Evolutionary conservation across 768 basidiomycete species (phyloP).

Genomic region (Xerocomus brunneocitrinus): DNA sequence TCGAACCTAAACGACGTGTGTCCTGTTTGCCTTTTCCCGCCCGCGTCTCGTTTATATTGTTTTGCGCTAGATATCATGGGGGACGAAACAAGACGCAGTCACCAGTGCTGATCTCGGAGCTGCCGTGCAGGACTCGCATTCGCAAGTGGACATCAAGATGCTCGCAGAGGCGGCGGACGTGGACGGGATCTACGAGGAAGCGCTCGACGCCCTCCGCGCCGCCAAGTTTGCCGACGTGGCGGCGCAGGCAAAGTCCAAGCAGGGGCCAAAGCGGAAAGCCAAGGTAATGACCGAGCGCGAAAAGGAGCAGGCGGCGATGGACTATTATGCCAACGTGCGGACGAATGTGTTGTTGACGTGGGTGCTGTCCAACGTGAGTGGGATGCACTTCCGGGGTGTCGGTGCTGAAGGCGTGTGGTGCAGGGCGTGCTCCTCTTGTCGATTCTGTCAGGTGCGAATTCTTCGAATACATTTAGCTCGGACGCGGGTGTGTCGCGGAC

Average conservation of each 20-base stretch:
- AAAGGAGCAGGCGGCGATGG: conserved; percentile 69
- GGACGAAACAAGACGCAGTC: conserved; percentile 85
- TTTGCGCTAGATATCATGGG: conserved; percentile 74
- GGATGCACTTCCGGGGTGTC: neutral
- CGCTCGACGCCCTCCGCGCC: conserved; percentile 65
- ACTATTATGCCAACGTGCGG: conserved; percentile 84
- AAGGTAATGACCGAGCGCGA: conserved; percentile 45
- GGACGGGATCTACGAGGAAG: conserved; percentile 81
- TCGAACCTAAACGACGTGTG: conserved; percentile 78
- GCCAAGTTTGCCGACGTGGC: conserved; percentile 38
- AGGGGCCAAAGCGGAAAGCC: conserved; percentile 3
- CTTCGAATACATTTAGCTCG: conserved; percentile 56
- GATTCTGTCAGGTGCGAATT: conserved; percentile 58
- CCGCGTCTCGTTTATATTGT: conserved; percentile 6
- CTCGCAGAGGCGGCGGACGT: conserved; percentile 77
- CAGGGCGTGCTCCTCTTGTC: conserved; percentile 66
- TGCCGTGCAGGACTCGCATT: conserved; percentile 74
- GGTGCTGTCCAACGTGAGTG: conserved; percentile 77
- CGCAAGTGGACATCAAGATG: conserved; percentile 85
- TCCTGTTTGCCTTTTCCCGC: conserved; percentile 4
- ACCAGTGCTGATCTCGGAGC: conserved; percentile 77
- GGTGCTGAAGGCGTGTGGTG: neutral
- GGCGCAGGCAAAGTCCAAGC: conserved; percentile 7
- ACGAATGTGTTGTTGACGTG: conserved; percentile 79
- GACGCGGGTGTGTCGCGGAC: conserved; percentile 48